phyloP scores from a whole-genome alignment of 2,329 filamentous ascomycete genomes.

The Endoconidiophora laricicola region DNA sequence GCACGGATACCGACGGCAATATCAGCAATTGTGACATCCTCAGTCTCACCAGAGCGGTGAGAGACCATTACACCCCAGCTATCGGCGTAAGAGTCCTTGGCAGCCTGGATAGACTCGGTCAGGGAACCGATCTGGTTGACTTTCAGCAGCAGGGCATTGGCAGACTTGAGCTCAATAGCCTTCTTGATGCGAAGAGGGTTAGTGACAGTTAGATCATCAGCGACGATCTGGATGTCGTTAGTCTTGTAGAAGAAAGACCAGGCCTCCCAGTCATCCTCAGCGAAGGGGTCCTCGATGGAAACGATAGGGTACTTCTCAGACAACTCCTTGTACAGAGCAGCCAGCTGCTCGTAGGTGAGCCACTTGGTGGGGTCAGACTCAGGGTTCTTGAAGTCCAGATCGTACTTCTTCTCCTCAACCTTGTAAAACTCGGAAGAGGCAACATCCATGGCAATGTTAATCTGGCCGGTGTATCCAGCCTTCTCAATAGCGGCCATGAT shows the following conservation, averaged over 20 bases:
- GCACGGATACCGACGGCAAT: constrained; percentile 92
- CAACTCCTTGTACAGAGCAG: constrained; percentile 75
- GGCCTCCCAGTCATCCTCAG: constrained; percentile 99
- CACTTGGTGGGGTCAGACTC: constrained; percentile 91
- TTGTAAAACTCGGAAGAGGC: constrained; percentile 99
- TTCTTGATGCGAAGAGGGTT: constrained; percentile 99
- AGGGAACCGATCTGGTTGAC: constrained; percentile 99
- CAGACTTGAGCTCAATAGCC: constrained; percentile 96
- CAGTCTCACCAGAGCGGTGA: constrained; percentile 96
- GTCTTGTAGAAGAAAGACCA: constrained; percentile 99
- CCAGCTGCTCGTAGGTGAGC: constrained; percentile 96
- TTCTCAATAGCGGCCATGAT: constrained; percentile 89
- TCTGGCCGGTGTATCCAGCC: constrained; percentile 87
- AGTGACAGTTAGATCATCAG: constrained; percentile 96
- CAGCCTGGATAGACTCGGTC: constrained; percentile 96
- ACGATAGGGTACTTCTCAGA: constrained; percentile 95
- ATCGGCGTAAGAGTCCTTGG: constrained; percentile 93
- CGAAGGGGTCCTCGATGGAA: constrained; percentile 97
- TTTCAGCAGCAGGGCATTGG: constrained; percentile 96
- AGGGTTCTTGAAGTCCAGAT: constrained; percentile 99
- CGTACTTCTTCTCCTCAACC: constrained; percentile 93
- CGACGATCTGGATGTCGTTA: constrained; percentile 94
- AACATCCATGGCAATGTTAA: constrained; percentile 98
- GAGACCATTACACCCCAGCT: constrained; percentile 99
- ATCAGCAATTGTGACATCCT: constrained; percentile 98